Evolutionary conservation across 176 grass and related monocot species (phyloP), one percentile per base, ranked within the genome.

Genomic region (Metroxylon sagu): DNA sequence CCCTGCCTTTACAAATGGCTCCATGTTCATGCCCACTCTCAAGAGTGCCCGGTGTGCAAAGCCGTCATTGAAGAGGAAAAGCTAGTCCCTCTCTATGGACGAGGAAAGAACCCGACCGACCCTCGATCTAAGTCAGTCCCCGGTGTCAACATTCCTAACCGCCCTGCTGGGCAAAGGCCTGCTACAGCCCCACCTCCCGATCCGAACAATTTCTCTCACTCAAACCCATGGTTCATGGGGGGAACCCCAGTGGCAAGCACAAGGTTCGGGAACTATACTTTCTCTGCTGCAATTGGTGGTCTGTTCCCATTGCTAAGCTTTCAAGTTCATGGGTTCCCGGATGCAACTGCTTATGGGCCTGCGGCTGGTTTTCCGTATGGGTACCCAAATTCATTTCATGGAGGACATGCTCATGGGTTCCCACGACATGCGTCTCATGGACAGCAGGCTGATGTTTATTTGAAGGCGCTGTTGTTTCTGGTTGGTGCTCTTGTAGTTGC

Each of bases 1-100:
- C 62, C 62, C 49, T 65, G 62, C 15, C 62, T 65, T 19, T 65
- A 65, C 6, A 23, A 65, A 65, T 65, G 62, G 62, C 62, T 65
- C 62, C 62, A 65, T 52, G 62, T 4, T 39, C 62, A 65, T 17
- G 26, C 62, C 48, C 49, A 49, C 49, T 65, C 62, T 29, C 51
- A 48, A 25, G 62, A 65, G 52, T 65, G 62, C 19, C 62, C 62
- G 50, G 62, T 65, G 18, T 52, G 62, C 62, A 65, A 65, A 16
- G 49, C 62, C 23, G 27, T 27, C 1, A 1, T 65, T 26, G 62
- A n/a, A 2, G 62, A 65, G 23, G 62, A 65, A 49, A 49, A 50
- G 16, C 50, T 65, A 17, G 48, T 65, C 23, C 62, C 62, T 28
- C 62, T 65, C 21, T 65, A 65, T 26, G 10, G 62, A 4, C 48